These are phyloP conservation scores for Maudiozyma humilis DNA, from an alignment of 1,139 yeast species.

Conservation along the genomic window DNA sequence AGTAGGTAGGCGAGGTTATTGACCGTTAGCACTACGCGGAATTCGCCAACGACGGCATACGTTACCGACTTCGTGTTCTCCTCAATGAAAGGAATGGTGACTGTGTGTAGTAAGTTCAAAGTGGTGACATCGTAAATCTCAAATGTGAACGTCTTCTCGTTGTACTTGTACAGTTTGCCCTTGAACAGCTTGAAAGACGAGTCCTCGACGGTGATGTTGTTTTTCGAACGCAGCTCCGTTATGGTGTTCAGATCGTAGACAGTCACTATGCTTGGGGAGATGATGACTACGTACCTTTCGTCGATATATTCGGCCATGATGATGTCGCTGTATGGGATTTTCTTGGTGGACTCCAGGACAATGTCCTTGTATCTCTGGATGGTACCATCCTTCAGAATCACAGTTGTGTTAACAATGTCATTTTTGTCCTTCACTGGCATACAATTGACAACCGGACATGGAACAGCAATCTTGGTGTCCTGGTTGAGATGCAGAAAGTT, in stretches of 20 bases:
- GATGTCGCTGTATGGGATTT: slow-evolving; percentile 10
- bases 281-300: slow-evolving; percentile 8
- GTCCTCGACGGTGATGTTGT: slow-evolving; percentile 3
- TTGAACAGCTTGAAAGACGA: slow-evolving; percentile 5
- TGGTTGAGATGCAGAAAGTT: slow-evolving; percentile 8
- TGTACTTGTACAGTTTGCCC: slow-evolving; percentile 10
- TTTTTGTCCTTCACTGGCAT: slow-evolving; percentile 7
- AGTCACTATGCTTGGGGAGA: slow-evolving; percentile 6
- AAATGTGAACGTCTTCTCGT: slow-evolving; percentile 2
- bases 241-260: slow-evolving; percentile 11
- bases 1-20: slow-evolving; percentile 33
- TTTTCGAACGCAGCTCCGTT: slow-evolving; percentile 11
- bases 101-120: slow-evolving; percentile 9
- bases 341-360: slow-evolving; percentile 3
- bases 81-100: slow-evolving; percentile 22
- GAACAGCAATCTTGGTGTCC: slow-evolving; percentile 7
- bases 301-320: slow-evolving; percentile 11
- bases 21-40: slow-evolving; percentile 35
- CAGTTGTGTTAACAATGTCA: slow-evolving; percentile 33
- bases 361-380: slow-evolving; percentile 30
- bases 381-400: slow-evolving; percentile 39
- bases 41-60: slow-evolving; percentile 21
- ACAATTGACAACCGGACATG: slow-evolving; percentile 7
- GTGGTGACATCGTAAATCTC: slow-evolving; percentile 11
- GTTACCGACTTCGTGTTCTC: slow-evolving; percentile 19